phyloP scores from a whole-genome alignment of 495 filamentous ascomycete genomes.

The Melanomma pulvis-pyrius region DNA sequence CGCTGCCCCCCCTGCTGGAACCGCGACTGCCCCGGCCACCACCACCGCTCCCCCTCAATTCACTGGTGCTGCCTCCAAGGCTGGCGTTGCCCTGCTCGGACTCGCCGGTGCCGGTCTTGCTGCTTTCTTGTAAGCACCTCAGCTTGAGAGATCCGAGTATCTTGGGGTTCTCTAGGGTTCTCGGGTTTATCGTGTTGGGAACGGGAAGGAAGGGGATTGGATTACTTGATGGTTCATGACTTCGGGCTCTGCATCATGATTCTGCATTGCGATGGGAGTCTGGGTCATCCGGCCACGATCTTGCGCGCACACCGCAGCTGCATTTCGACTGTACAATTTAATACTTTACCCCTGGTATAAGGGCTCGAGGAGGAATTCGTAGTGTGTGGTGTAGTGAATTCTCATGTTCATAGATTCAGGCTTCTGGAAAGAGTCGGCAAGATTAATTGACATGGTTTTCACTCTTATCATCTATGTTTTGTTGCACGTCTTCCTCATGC shows the following conservation, averaged over 20 bases:
- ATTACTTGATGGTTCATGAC: constrained; percentile 21
- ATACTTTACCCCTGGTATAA: constrained; percentile 26
- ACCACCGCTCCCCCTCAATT: constrained; percentile 53
- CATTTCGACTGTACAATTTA: constrained; percentile 34
- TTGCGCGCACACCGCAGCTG: constrained; percentile 6
- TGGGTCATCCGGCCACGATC: not conserved
- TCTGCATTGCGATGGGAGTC: constrained; percentile 33
- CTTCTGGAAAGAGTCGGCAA: constrained; percentile 32
- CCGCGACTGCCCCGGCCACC: constrained; percentile 27
- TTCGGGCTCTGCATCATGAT: constrained; percentile 31
- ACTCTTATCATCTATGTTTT: constrained; percentile 20
- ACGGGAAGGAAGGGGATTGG: constrained; percentile 15
- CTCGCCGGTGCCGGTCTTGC: constrained; percentile 64
- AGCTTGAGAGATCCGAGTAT: not conserved
- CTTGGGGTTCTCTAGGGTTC: not conserved
- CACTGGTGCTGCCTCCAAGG: constrained; percentile 47
- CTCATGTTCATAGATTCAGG: constrained; percentile 37
- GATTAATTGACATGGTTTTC: constrained; percentile 36
- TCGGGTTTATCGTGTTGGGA: constrained; percentile 14
- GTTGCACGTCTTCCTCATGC: too few relatives aligned
- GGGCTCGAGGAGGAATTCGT: constrained; percentile 3
- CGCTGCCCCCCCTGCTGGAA: constrained; percentile 32
- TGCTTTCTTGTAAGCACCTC: constrained; percentile 69
- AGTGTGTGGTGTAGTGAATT: constrained; percentile 37
- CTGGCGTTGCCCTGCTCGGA: constrained; percentile 60